Evolutionary conservation across 2,329 filamentous ascomycete species (phyloP).

Genomic region (Aureobasidium sp.): DNA sequence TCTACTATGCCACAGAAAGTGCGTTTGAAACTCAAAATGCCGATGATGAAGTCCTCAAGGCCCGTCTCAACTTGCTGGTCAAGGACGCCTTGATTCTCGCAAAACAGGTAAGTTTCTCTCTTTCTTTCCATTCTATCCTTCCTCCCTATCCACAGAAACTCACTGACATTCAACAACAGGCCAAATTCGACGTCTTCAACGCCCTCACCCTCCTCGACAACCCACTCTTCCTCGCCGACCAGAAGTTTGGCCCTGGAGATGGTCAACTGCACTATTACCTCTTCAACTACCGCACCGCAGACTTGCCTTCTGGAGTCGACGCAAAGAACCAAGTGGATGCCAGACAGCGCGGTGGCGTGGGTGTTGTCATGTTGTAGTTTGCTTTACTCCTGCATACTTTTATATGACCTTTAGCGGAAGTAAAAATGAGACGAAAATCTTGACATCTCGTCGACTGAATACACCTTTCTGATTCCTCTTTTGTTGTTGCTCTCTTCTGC

Average conservation of each 20-base stretch:
- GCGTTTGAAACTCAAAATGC: constrained; percentile 49
- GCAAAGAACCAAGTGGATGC: constrained; percentile 70
- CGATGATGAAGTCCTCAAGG: constrained; percentile 45
- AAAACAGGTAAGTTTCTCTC: constrained; percentile 52
- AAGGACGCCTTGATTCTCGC: constrained; percentile 82
- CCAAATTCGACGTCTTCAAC: constrained; percentile 93
- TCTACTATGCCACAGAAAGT: constrained; percentile 87
- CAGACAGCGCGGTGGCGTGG: constrained; percentile 74
- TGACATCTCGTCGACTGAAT: no score
- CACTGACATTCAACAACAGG: constrained; percentile 20
- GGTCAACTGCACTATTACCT: constrained; percentile 95
- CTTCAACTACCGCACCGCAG: constrained; percentile 88
- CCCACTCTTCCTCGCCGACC: constrained; percentile 81
- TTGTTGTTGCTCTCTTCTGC: neutral
- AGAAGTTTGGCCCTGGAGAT: constrained; percentile 92
- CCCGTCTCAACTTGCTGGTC: constrained; percentile 72
- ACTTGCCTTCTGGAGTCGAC: constrained; percentile 81
- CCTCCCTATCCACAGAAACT: no score
- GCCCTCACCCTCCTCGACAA: constrained; percentile 92
- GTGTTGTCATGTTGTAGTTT: constrained; percentile 70
- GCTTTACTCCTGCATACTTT: neutral
- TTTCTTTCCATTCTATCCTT: no score
- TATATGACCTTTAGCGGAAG: no score
- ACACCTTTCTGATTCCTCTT: neutral
- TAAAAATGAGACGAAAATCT: no score